A percentile compares a stretch with the other conserved stretches of the same genome.
Conservation (phyloP, 805 yeast species). For the Candida sonorensis region DNA sequence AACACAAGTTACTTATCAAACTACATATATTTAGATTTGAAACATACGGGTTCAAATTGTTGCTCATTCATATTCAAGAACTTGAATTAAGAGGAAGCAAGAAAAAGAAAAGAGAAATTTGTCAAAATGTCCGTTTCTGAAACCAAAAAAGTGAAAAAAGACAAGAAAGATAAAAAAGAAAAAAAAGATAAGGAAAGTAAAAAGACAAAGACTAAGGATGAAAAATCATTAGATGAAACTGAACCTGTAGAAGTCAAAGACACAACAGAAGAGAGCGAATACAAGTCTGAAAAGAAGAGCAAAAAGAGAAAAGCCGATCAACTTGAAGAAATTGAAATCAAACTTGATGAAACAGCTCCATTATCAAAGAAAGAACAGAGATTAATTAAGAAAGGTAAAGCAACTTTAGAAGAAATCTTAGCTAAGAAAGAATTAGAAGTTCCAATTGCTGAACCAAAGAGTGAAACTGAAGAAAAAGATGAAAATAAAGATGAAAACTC, state of each 20-base stretch:
- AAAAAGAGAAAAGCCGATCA: conserved; percentile 31
- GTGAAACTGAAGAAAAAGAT: conserved; percentile 4
- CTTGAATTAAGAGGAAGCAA: too few species aligned
- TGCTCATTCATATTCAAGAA: too few species aligned
- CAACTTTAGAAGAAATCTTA: too few species aligned
- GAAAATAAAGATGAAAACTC: conserved; percentile 16
- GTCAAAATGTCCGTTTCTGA: neutral
- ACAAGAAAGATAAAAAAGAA: conserved; percentile 5
- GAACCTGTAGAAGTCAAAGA: neutral
- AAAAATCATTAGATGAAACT: neutral
- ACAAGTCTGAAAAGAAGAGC: too few species aligned
- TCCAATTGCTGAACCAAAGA: conserved; percentile 49
- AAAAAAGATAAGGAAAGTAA: conserved; percentile 24
- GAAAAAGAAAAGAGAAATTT: too few species aligned
- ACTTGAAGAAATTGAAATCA: conserved; percentile 58
- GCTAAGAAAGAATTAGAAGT: too few species aligned
- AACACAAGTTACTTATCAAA: too few species aligned
- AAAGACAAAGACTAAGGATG: conserved; percentile 19
- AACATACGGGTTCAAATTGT: too few species aligned
- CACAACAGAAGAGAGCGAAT: too few species aligned
- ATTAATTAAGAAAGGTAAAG: conserved; percentile 71
- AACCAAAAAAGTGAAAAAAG: conserved; percentile 4
- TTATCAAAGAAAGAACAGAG: conserved; percentile 89
- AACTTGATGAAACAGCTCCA: conserved; percentile 66
- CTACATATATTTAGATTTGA: too few species aligned